A percentile compares a stretch with the other conserved stretches of the same genome.
Evolutionary conservation across 2,329 filamentous ascomycete genomes (phyloP).

Genomic region (Zymoseptoria pseudotritici): DNA sequence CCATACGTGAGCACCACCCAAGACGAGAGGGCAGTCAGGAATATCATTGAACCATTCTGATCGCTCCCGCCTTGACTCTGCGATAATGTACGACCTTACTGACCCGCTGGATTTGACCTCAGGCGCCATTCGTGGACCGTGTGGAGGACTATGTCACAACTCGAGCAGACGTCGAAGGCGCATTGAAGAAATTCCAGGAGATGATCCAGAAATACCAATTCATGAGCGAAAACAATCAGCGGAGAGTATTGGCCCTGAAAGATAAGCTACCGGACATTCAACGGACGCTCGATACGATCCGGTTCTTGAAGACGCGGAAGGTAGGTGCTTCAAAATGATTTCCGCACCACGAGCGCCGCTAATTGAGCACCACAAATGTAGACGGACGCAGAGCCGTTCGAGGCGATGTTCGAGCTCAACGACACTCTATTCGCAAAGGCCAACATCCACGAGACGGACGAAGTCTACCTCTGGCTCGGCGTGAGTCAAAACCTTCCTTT

Average conservation of each 20-base stretch:
- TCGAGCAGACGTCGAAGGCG: constrained; percentile 70
- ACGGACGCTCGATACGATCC: constrained; percentile 88
- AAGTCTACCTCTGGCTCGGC: constrained; percentile 97
- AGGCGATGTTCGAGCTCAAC: constrained; percentile 93
- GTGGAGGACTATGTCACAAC: constrained; percentile 81
- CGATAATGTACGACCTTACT: neutral
- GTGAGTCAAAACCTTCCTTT: constrained; percentile 40
- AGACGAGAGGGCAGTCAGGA: neutral
- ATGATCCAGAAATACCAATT: constrained; percentile 99
- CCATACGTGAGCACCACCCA: constrained; percentile 41
- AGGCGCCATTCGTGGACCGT: constrained; percentile 75
- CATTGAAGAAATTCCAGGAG: constrained; percentile 78
- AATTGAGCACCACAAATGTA: constrained; percentile 11
- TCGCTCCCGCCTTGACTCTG: neutral
- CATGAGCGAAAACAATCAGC: constrained; percentile 92
- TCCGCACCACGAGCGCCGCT: neutral
- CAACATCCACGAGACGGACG: constrained; percentile 69
- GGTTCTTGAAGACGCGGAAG: constrained; percentile 71
- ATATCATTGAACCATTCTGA: neutral
- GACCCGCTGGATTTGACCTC: neutral
- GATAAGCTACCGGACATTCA: constrained; percentile 97
- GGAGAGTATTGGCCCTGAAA: constrained; percentile 69
- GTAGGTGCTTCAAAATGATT: constrained; percentile 34
- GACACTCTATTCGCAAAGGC: constrained; percentile 92
- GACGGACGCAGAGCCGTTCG: constrained; percentile 58